Conservation (phyloP, 768 basidiomycete species). For the Tricholoma bakamatsutake region DNA sequence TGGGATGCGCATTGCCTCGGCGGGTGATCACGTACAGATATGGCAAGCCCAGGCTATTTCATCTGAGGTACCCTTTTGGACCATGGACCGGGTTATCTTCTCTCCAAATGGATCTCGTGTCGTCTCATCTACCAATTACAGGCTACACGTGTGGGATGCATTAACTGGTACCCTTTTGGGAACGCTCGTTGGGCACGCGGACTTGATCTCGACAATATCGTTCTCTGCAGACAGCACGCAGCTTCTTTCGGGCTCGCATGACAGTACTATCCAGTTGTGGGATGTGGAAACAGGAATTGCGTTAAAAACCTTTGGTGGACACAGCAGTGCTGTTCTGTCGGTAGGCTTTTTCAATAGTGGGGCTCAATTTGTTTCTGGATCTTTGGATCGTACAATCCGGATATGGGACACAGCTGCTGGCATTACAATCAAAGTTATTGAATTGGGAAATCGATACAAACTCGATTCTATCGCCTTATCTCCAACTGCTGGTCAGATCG, state of each 20-base stretch:
- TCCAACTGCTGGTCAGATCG: not conserved
- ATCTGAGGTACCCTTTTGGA: not conserved
- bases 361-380: not conserved
- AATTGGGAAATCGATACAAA: not conserved
- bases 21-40: not conserved
- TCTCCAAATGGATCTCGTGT: not conserved
- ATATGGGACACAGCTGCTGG: not conserved
- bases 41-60: not conserved
- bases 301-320: not conserved
- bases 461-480: not conserved
- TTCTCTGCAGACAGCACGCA: not conserved
- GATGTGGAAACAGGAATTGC: not conserved
- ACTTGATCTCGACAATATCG: not conserved
- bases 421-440: not conserved
- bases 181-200: not conserved
- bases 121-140: not conserved
- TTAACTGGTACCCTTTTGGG: not conserved
- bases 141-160: not conserved
- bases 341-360: not conserved
- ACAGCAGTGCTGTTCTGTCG: not conserved
- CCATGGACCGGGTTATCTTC: not conserved
- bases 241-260: not conserved
- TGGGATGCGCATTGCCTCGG: not conserved
- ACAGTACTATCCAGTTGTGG: not conserved
- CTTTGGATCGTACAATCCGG: not conserved